phyloP scores from a whole-genome alignment of 2,329 filamentous ascomycete genomes.

The Myriosclerotinia duriaeana region DNA sequence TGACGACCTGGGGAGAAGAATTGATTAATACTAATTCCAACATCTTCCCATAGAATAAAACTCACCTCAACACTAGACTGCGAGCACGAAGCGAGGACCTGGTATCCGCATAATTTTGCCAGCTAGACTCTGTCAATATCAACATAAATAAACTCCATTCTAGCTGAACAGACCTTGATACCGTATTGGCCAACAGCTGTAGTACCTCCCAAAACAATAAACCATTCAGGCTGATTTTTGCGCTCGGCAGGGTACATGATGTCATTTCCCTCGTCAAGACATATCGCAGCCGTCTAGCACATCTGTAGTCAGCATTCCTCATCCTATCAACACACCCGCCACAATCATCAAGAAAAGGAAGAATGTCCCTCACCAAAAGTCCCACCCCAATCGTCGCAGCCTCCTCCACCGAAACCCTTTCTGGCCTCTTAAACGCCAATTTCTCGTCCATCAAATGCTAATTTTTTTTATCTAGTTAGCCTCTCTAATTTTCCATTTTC shows the following conservation, averaged over 20 bases:
- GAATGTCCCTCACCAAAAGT: conserved; percentile 36
- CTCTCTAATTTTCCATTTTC: not conserved
- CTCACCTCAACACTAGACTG: conserved; percentile 24
- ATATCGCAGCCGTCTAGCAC: conserved; percentile 18
- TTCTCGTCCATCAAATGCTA: conserved; percentile 43
- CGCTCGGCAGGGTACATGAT: conserved; percentile 8
- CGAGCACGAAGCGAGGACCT: conserved; percentile 44
- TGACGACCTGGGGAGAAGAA: conserved; percentile 32
- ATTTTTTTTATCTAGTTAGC: conserved; percentile 2
- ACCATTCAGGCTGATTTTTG: conserved; percentile 40
- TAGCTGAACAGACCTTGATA: conserved; percentile 34
- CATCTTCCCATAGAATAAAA: not conserved
- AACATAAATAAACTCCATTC: not conserved
- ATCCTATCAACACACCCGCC: not conserved
- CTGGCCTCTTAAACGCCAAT: conserved; percentile 40
- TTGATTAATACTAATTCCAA: not conserved
- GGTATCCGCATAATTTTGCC: conserved; percentile 42
- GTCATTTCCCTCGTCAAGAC: conserved; percentile 7
- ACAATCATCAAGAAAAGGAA: not conserved
- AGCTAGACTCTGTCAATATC: conserved; percentile 35
- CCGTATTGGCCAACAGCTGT: conserved; percentile 43
- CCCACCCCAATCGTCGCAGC: conserved; percentile 43
- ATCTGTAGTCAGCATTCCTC: not conserved
- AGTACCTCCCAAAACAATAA: conserved; percentile 43
- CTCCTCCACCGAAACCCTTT: conserved; percentile 37